Base-by-base conservation (phyloP, 2,329 filamentous ascomycete genomes). In the Aureobasidium sp. region DNA sequence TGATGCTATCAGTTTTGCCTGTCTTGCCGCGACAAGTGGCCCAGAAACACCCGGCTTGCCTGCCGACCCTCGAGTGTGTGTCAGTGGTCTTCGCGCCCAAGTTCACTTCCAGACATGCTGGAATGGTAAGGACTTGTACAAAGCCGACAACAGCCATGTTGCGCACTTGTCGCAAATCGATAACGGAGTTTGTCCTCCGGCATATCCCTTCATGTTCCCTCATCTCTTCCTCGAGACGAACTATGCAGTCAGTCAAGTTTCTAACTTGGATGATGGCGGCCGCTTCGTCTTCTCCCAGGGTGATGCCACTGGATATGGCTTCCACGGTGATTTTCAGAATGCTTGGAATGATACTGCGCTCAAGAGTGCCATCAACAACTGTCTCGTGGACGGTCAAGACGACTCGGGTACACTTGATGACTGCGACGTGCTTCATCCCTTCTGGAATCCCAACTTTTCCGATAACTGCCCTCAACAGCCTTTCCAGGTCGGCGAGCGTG, bases 321-420 rank as follows among this genome's bases (percentile, higher is more conserved):
- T 81, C 66, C 82, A 84, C 63, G 82, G 78, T 7, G 81, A 82
- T 61, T 82, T 82, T 65, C 72, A 79, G 63, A 81, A 81, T 55
- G 80, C 79, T n/a, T 80, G 78, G 76, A 72, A 80, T 53, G 67
- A 70, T 51, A 67, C 66, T 15, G 71, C 77, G 17, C 72, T 80
- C 37, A 67, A 71, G 36, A 61, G 71, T 27, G 78, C 77, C 0
- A 69, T 78, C 17, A 65, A 69, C 34, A 66, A 71, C 26, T 74
- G 73, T 64, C 71, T 73, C 32, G 68, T 68, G 1, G 69, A 72
- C 52, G 69, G 71, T 12, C 59, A 43, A 20, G 62, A 60, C 27
- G 37, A 55, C 46, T 70, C 68, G 53, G 74, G 74, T 37, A 66
- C 69, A 20, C 72, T 76, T 47, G 67, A 68, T n/a, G 67, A 69